Percentiles rank a stretch among this genome's conserved stretches.
These are phyloP conservation scores for Neofusicoccum sp. DNA, from an alignment of 2,329 filamentous ascomycete genomes.

Conservation along the genomic window DNA sequence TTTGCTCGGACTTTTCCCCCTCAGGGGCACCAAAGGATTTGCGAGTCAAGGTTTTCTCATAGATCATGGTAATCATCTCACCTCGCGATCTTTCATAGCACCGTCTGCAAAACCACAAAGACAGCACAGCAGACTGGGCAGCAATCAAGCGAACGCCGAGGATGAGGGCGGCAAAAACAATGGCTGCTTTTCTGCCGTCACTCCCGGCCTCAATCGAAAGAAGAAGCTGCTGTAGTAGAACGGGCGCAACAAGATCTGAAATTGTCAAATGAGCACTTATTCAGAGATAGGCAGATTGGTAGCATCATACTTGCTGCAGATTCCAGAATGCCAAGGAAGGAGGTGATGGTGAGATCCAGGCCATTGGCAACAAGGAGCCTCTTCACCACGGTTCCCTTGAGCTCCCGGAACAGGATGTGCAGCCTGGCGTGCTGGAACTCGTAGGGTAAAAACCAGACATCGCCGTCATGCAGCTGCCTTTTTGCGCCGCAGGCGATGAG, in stretches of 20 bases:
- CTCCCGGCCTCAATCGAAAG: conserved; percentile 62
- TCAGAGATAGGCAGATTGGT: not conserved
- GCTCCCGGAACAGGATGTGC: conserved; percentile 72
- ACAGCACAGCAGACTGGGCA: conserved; percentile 68
- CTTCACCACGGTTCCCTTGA: conserved; percentile 71
- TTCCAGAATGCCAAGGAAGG: conserved; percentile 65
- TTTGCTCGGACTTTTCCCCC: conserved; percentile 4
- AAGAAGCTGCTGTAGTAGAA: conserved; percentile 73
- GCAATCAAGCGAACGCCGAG: conserved; percentile 63
- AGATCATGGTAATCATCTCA: conserved; percentile 83
- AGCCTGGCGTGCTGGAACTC: conserved; percentile 81
- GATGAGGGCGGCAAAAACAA: conserved; percentile 67
- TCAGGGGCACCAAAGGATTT: conserved; percentile 55
- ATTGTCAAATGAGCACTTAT: not conserved
- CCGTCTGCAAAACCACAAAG: conserved; percentile 80
- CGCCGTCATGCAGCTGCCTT: conserved; percentile 71
- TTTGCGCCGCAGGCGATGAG: conserved; percentile 67
- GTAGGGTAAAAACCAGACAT: conserved; percentile 79
- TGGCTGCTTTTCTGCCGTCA: conserved; percentile 54
- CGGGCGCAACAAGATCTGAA: conserved; percentile 54
- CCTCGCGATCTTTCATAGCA: conserved; percentile 82
- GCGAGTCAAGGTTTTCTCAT: conserved; percentile 73
- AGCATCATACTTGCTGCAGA: conserved; percentile 53
- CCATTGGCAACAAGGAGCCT: conserved; percentile 76
- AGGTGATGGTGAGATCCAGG: conserved; percentile 73